These are phyloP conservation scores for Lodderomyces parapsilosis DNA, from an alignment of 1,139 yeast genomes.

Conservation along the genomic window DNA sequence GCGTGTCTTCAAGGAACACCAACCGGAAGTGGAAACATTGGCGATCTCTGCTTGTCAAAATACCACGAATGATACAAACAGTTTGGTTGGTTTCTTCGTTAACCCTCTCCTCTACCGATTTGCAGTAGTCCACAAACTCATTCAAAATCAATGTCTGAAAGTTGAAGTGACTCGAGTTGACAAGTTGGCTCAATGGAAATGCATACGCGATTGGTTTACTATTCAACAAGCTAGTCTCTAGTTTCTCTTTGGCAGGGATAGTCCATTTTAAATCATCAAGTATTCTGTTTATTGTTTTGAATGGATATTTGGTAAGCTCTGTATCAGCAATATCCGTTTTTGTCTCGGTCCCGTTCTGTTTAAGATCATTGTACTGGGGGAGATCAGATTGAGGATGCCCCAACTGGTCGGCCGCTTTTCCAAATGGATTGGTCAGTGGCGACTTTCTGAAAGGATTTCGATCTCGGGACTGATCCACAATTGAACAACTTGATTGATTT, in stretches of 20 bases:
- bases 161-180: constrained; percentile 11
- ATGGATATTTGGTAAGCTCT: constrained; percentile 28
- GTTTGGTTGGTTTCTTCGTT: constrained; percentile 21
- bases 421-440: constrained; percentile 1
- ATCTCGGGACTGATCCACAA: constrained; percentile 1
- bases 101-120: constrained; percentile 24
- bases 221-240: constrained; percentile 26
- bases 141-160: constrained; percentile 31
- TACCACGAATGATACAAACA: constrained; percentile 33
- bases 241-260: constrained; percentile 23
- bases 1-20: constrained; percentile 24
- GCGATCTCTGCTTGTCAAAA: constrained; percentile 20
- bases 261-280: constrained; percentile 61
- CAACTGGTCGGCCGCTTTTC: not conserved
- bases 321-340: constrained; percentile 14
- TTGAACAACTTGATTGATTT: constrained; percentile 3
- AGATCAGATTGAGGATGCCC: not conserved
- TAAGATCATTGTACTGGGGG: constrained; percentile 2
- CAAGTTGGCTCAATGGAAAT: constrained; percentile 23
- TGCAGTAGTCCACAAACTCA: constrained; percentile 31
- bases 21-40: constrained; percentile 34
- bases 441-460: constrained; percentile 11
- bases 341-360: not conserved
- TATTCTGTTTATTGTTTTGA: constrained; percentile 65
- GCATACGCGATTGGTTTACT: constrained; percentile 37